Base-by-base conservation (phyloP, 1,284 basidiomycete species). In the Coriolopsis trogii region DNA sequence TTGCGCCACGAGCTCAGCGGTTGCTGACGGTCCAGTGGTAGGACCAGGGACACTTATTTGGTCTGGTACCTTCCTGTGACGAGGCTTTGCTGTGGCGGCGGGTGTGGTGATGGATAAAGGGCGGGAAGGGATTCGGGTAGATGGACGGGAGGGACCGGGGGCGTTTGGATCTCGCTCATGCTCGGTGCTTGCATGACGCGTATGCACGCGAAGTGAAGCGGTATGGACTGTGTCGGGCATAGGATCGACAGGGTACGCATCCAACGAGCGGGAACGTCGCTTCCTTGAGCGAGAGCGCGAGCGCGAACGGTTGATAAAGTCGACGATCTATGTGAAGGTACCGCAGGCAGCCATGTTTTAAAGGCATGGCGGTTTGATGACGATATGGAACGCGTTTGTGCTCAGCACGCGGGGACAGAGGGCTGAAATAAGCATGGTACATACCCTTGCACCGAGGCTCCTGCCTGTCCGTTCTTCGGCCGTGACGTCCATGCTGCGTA, bases 61-160 rank as follows among this genome's bases (percentile, higher is more conserved):
- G 9, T 60, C 59, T 4, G 48, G 59, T 5, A 47, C 37, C 39
- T 55, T 60, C 55, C 41, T 59, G 15, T 49, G 54, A 20, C 50
- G 55, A 16, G 83, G 81, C 10, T 78, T 81, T 48, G 81, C 71
- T 18, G 85, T 85, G 12, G 84, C 84, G 3, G 78, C 76, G 15
- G 79, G 79, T 1, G 83, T 85, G 0, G 79, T 81, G 15, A 81
- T 78, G 2, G 87, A 88, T 26, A 89, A 66, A 4, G 86, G 85
- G 6, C 86, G 77, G 16, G 79, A 83, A 41, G 76, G 78, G 13
- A 80, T 68, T 24, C 82, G 76, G 1, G 76, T 70, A 23, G 72
- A 56, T 0, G 81, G 79, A 61, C 80, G 84, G 39, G 78, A 71
- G 4, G 57, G 57, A 46, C 55, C 55, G 0, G 65, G 62, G 31